phyloP scores from a whole-genome alignment of 1,284 basidiomycete genomes.

The Ganoderma sinense region DNA sequence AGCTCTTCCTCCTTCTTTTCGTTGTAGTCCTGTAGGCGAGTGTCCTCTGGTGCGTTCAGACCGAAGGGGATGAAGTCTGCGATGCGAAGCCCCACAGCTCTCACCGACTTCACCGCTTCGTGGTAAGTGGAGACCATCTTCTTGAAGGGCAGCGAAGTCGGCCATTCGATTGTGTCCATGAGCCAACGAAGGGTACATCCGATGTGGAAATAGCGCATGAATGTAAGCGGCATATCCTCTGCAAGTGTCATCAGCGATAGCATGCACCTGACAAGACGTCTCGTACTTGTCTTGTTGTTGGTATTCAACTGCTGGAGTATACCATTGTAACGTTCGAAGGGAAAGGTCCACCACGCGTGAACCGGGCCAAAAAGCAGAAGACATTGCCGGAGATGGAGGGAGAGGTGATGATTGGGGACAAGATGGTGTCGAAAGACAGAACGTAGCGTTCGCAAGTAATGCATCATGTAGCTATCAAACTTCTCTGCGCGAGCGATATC shows the following conservation, averaged over 20 bases:
- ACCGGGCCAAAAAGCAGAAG: constrained; percentile 44
- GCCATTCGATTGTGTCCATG: constrained; percentile 16
- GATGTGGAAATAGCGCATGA: constrained; percentile 21
- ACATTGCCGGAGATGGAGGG: constrained; percentile 41
- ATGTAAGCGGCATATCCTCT: constrained; percentile 24
- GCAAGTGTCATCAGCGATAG: too few relatives aligned
- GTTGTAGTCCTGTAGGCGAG: too few relatives aligned
- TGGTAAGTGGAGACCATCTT: not conserved
- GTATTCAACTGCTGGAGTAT: constrained; percentile 22
- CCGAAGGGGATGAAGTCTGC: too few relatives aligned
- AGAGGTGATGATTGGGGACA: constrained; percentile 47
- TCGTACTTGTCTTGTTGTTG: constrained; percentile 10
- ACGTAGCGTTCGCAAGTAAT: constrained; percentile 39
- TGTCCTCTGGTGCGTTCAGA: too few relatives aligned
- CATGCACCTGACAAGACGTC: not conserved
- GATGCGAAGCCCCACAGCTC: too few relatives aligned
- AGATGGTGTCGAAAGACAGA: constrained; percentile 40
- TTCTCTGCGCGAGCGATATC: not conserved
- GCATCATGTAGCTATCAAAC: constrained; percentile 37
- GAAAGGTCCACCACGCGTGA: constrained; percentile 38
- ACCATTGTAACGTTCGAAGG: constrained; percentile 29
- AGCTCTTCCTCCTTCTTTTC: too few relatives aligned
- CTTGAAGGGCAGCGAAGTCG: not conserved
- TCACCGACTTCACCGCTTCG: not conserved
- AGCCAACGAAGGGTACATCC: constrained; percentile 16